These are phyloP conservation scores for Boletus rubroflammeus DNA, from an alignment of 768 basidiomycete genomes.

Conservation along the genomic window DNA sequence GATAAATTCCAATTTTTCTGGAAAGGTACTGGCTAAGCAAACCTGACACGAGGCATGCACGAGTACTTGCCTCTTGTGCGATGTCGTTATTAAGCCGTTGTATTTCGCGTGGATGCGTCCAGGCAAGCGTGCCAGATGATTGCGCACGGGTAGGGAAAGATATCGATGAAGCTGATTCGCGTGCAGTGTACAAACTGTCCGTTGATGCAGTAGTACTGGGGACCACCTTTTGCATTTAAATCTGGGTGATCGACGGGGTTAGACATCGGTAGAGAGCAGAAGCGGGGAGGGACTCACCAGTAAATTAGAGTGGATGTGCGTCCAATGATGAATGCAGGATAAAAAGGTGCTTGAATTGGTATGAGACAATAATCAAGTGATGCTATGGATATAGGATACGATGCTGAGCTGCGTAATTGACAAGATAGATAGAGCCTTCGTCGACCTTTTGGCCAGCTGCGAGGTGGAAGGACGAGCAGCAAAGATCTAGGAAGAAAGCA, in stretches of 20 bases:
- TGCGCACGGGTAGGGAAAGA: slow-evolving; percentile 29
- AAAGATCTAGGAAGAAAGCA: slow-evolving; percentile 37
- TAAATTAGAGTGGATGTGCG: slow-evolving; percentile 43
- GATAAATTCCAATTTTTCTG: slow-evolving; percentile 48
- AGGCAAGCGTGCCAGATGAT: slow-evolving; percentile 38
- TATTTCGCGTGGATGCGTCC: slow-evolving; percentile 47
- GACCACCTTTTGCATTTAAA: slow-evolving; percentile 73
- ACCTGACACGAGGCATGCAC: slow-evolving; percentile 24
- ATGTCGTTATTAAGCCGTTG: slow-evolving; percentile 33
- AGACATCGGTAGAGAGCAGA: slow-evolving; percentile 12
- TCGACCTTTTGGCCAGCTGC: slow-evolving; percentile 37
- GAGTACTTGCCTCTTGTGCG: slow-evolving; percentile 43
- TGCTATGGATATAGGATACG: slow-evolving; percentile 40
- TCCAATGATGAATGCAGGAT: slow-evolving; percentile 46
- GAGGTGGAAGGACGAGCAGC: slow-evolving; percentile 35
- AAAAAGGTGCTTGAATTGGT: slow-evolving; percentile 43
- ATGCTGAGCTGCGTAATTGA: slow-evolving; percentile 38
- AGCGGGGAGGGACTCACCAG: slow-evolving; percentile 35
- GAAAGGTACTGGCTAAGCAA: slow-evolving; percentile 15
- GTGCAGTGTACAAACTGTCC: slow-evolving; percentile 35
- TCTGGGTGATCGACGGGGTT: slow-evolving; percentile 31
- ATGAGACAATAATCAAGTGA: slow-evolving; percentile 49
- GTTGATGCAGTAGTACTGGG: slow-evolving; percentile 47
- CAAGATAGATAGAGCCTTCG: slow-evolving; percentile 36
- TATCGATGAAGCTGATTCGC: slow-evolving; percentile 35